Conservation (phyloP, 352 stramenopile species). For the Phytophthora podocarpi region DNA sequence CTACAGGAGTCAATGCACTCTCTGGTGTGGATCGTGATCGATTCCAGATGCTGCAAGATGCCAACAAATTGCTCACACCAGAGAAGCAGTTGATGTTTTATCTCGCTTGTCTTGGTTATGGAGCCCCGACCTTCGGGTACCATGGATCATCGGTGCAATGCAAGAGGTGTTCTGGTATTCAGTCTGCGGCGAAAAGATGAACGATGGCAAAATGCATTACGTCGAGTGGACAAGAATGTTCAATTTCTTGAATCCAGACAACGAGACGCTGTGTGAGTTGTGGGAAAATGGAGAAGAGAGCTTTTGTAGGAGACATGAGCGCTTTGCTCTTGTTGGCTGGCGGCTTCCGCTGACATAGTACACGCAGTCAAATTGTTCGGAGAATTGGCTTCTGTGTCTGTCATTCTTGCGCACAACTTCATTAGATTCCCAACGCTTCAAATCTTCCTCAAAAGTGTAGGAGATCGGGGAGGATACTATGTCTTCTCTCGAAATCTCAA, state of each 20-base stretch:
- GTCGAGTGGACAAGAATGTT: background rate
- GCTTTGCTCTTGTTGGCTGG: constrained; percentile 17
- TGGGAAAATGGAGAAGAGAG: background rate
- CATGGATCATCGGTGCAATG: background rate
- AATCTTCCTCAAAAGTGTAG: background rate
- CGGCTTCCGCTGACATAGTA: constrained; percentile 1
- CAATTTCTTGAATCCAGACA: constrained; percentile 13
- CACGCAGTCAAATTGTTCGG: constrained; percentile 6
- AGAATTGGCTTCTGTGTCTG: background rate
- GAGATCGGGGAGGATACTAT: background rate
- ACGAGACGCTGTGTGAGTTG: background rate
- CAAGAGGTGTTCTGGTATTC: constrained; percentile 1
- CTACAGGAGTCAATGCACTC: background rate
- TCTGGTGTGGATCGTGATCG: background rate
- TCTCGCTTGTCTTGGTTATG: background rate
- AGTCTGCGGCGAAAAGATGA: background rate
- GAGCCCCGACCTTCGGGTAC: background rate
- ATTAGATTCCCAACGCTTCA: background rate
- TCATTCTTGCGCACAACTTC: background rate
- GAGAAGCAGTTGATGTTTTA: background rate
- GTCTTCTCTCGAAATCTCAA: background rate
- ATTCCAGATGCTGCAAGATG: background rate
- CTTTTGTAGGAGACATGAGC: background rate
- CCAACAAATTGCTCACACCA: constrained; percentile 1
- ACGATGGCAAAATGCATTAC: background rate